These are phyloP conservation scores for Nicotiana sylvestris DNA, from an alignment of 257 asterid genomes.

Conservation along the genomic window DNA sequence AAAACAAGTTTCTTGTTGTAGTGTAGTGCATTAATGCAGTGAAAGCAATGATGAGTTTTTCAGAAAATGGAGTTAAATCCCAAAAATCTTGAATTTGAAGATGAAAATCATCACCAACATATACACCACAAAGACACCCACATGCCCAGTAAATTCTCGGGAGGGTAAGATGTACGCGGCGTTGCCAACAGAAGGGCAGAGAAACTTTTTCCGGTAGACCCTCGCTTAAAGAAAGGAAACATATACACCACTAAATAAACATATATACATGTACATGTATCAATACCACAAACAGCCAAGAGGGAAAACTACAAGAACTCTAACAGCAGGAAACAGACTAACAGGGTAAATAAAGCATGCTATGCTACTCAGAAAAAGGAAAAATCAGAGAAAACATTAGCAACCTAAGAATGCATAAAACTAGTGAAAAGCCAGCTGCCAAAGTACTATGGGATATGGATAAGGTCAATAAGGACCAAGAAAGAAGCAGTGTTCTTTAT, in stretches of 20 bases:
- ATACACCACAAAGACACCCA: not conserved
- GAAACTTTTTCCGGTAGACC: too few species aligned
- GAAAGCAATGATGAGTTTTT: constrained; percentile 30
- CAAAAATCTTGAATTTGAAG: constrained; percentile 15
- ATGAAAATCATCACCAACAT: constrained; percentile 20
- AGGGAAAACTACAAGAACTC: constrained; percentile 36
- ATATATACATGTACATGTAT: not conserved
- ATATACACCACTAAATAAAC: constrained; percentile 20
- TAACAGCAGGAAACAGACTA: constrained; percentile 17
- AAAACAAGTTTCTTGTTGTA: constrained; percentile 26
- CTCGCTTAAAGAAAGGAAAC: not conserved
- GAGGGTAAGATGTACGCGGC: too few species aligned
- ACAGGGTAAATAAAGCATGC: constrained; percentile 24
- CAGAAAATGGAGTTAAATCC: constrained; percentile 27
- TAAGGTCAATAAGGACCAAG: constrained; percentile 42
- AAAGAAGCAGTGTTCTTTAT: constrained; percentile 14
- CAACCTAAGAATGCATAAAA: constrained; percentile 24
- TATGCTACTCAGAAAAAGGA: constrained; percentile 31
- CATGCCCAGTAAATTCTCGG: too few species aligned
- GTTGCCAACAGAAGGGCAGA: too few species aligned
- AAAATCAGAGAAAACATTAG: constrained; percentile 26
- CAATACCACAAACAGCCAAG: constrained; percentile 40
- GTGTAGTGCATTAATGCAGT: constrained; percentile 39
- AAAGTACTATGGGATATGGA: constrained; percentile 30
- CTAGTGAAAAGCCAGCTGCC: constrained; percentile 35